Evolutionary conservation across 2,329 filamentous ascomycete genomes (phyloP).

Genomic region (Fusarium luffae): DNA sequence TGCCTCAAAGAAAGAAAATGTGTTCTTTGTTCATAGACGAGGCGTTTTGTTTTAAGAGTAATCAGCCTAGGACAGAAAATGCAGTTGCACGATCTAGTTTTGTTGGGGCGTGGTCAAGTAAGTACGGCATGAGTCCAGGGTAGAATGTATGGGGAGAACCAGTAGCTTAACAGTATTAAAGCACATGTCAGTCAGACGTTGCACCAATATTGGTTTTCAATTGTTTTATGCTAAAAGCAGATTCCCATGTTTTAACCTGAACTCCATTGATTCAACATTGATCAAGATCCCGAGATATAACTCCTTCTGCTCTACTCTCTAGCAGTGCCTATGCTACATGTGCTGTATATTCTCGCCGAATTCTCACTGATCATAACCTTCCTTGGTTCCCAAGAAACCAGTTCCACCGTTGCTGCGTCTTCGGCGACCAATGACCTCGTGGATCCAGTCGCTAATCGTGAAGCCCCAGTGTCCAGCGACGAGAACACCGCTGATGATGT

Average conservation of each 20-base stretch:
- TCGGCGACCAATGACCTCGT: conserved; percentile 64
- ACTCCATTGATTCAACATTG: conserved; percentile 36
- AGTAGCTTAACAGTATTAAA: background rate
- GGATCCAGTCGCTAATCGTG: conserved; percentile 81
- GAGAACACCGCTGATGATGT: conserved; percentile 89
- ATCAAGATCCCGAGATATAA: conserved; percentile 30
- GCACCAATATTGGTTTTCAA: background rate
- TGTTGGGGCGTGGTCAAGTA: background rate
- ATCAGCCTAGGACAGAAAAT: background rate
- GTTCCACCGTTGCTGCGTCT: conserved; percentile 58
- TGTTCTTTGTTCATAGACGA: background rate
- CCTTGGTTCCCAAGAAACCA: conserved; percentile 63
- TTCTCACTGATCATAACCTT: conserved; percentile 46
- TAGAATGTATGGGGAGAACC: background rate
- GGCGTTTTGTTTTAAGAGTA: conserved; percentile 1
- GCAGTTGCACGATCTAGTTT: background rate
- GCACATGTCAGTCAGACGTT: background rate
- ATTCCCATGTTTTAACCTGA: conserved; percentile 41
- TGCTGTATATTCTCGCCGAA: background rate
- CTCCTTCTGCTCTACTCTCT: conserved; percentile 33
- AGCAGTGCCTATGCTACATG: conserved; percentile 21
- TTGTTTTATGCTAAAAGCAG: conserved; percentile 24
- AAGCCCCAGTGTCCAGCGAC: conserved; percentile 96
- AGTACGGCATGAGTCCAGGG: background rate
- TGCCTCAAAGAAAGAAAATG: background rate